Evolutionary conservation across 2,329 filamentous ascomycete genomes (phyloP).

Genomic region (Dothistroma septosporum): DNA sequence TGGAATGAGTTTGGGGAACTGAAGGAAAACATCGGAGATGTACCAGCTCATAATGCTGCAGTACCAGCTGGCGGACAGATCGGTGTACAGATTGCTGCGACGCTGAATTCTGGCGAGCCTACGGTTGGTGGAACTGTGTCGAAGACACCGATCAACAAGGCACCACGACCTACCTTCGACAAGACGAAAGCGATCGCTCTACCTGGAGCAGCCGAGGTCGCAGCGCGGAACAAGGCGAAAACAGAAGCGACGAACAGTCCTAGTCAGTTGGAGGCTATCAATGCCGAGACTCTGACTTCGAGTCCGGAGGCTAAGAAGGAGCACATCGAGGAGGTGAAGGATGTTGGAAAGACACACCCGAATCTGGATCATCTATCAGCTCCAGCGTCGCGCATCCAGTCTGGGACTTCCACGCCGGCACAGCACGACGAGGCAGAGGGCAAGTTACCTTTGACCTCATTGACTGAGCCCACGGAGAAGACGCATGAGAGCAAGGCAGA

Average conservation of each 20-base stretch:
- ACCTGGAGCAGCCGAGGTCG: conserved; percentile 35
- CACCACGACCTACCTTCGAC: conserved; percentile 19
- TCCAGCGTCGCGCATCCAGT: conserved; percentile 27
- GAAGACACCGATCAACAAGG: conserved; percentile 23
- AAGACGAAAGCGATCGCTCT: conserved; percentile 22
- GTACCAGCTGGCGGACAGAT: conserved; percentile 26
- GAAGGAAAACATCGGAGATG: conserved; percentile 69
- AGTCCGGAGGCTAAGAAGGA: conserved; percentile 27
- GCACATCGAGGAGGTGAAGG: conserved; percentile 24
- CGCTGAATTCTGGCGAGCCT: conserved; percentile 12
- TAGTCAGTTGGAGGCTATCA: conserved; percentile 11
- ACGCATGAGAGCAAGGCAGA: conserved; percentile 11
- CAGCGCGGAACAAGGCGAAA: conserved; percentile 16
- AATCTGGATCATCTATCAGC: conserved; percentile 25
- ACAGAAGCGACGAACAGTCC: conserved; percentile 3
- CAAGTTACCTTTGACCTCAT: neutral
- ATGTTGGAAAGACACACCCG: conserved; percentile 8
- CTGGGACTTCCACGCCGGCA: conserved; percentile 35
- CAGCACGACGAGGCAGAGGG: conserved; percentile 9
- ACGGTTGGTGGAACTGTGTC: conserved; percentile 19
- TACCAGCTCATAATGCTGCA: conserved; percentile 33
- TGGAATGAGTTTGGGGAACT: conserved; percentile 99
- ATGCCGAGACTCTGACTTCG: conserved; percentile 27
- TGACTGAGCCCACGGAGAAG: conserved; percentile 10
- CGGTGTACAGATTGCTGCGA: conserved; percentile 28